Evolutionary conservation across 176 grass and related monocot genomes (phyloP).

Genomic region (Bonia amplexicaulis): DNA sequence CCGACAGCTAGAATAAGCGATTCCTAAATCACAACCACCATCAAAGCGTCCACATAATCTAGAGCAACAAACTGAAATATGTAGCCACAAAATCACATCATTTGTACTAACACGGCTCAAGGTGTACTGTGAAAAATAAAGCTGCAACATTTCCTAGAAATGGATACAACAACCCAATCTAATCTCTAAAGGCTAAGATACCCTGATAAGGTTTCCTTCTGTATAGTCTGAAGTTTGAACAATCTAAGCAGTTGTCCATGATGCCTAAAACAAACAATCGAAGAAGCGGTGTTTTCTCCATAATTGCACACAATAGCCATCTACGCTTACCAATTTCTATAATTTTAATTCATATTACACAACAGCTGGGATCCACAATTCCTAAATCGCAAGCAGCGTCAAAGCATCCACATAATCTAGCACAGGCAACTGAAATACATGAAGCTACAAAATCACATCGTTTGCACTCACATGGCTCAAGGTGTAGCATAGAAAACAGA

Average conservation of each 20-base stretch:
- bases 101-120: background rate
- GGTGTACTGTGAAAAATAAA: background rate
- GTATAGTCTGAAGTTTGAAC: background rate
- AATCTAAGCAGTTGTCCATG: background rate
- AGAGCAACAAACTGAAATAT: background rate
- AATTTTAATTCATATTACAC: background rate
- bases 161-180: background rate
- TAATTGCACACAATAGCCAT: background rate
- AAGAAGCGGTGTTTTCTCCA: background rate
- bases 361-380: background rate
- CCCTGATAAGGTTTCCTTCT: background rate
- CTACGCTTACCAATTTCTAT: background rate
- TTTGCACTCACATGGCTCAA: background rate
- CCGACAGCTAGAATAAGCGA: background rate
- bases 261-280: background rate
- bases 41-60: background rate
- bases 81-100: background rate
- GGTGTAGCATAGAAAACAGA: background rate
- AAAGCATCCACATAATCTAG: background rate
- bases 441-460: background rate
- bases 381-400: background rate
- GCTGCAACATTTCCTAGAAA: background rate
- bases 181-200: background rate
- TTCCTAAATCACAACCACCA: background rate
- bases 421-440: background rate